Evolutionary conservation across 2,329 filamentous ascomycete species (phyloP).

Genomic region (Fusarium cyanostomum): DNA sequence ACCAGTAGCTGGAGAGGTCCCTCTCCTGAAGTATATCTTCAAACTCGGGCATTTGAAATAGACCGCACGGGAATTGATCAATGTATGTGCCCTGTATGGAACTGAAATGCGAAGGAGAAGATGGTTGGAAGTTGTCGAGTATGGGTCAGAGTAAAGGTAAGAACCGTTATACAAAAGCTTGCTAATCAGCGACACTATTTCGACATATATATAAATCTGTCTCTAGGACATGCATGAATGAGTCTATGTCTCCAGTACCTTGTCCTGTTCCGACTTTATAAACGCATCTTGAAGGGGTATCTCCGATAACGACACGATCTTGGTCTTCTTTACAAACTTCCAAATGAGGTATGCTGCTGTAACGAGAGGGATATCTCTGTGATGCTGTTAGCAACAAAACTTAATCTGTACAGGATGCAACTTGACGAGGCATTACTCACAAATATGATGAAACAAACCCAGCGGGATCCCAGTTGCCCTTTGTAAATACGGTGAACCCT

Average conservation of each 20-base stretch:
- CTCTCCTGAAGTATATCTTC: too few relatives aligned
- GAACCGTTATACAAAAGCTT: too few relatives aligned
- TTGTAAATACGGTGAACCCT: slow-evolving; percentile 71
- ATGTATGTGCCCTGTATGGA: too few relatives aligned
- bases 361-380: slow-evolving; percentile 69
- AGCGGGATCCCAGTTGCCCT: slow-evolving; percentile 65
- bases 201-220: background rate
- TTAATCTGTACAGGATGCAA: fast-evolving
- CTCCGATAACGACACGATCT: slow-evolving; percentile 58
- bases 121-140: background rate
- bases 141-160: background rate
- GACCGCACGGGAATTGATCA: too few relatives aligned
- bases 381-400: slow-evolving; percentile 15
- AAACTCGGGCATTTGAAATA: too few relatives aligned
- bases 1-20: too few relatives aligned
- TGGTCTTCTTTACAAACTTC: slow-evolving; percentile 73
- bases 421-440: slow-evolving; percentile 52
- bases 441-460: slow-evolving; percentile 70
- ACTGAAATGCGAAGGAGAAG: background rate
- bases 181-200: background rate
- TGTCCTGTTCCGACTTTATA: slow-evolving; percentile 22
- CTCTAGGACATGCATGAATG: too few relatives aligned
- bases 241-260: slow-evolving; percentile 1
- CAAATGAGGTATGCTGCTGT: slow-evolving; percentile 66
- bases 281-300: slow-evolving; percentile 64